phyloP scores from a whole-genome alignment of 2,329 filamentous ascomycete genomes.

The Dactylonectria macrodidyma region DNA sequence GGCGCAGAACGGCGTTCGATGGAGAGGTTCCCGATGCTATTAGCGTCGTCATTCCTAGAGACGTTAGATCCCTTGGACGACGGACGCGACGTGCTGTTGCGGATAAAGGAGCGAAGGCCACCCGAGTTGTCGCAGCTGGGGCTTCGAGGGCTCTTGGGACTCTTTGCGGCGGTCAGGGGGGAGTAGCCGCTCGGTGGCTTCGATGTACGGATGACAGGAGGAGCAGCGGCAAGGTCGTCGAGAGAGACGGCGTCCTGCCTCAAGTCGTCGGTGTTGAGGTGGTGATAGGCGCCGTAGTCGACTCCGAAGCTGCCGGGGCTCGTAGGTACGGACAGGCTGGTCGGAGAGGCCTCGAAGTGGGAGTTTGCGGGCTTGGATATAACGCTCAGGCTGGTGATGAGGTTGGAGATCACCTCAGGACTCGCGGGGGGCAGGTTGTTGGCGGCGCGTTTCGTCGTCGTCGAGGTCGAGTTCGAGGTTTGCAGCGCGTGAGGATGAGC shows the following conservation, averaged over 20 bases:
- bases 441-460: constrained; percentile 35
- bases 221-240: constrained; percentile 72
- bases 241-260: constrained; percentile 64
- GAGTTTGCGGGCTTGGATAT: constrained; percentile 77
- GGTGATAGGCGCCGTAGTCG: constrained; percentile 78
- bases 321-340: constrained; percentile 56
- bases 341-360: constrained; percentile 75
- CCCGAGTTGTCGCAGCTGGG: constrained; percentile 63
- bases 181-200: constrained; percentile 86
- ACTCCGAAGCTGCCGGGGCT: constrained; percentile 74
- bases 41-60: constrained; percentile 70
- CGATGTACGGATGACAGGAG: constrained; percentile 85
- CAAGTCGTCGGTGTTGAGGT: constrained; percentile 65
- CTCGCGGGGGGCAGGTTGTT: constrained; percentile 62
- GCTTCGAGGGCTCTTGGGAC: constrained; percentile 63
- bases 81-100: constrained; percentile 66
- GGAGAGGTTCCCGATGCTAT: constrained; percentile 76
- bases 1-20: constrained; percentile 70
- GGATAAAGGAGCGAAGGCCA: constrained; percentile 73
- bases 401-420: constrained; percentile 78
- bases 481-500: constrained; percentile 37
- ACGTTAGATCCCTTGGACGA: constrained; percentile 71
- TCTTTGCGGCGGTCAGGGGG: constrained; percentile 75
- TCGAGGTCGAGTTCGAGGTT: constrained; percentile 20
- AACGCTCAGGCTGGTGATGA: constrained; percentile 79